These are phyloP conservation scores for Schoenoplectus triqueter DNA, from an alignment of 202 grass and related monocot genomes.

Conservation along the genomic window DNA sequence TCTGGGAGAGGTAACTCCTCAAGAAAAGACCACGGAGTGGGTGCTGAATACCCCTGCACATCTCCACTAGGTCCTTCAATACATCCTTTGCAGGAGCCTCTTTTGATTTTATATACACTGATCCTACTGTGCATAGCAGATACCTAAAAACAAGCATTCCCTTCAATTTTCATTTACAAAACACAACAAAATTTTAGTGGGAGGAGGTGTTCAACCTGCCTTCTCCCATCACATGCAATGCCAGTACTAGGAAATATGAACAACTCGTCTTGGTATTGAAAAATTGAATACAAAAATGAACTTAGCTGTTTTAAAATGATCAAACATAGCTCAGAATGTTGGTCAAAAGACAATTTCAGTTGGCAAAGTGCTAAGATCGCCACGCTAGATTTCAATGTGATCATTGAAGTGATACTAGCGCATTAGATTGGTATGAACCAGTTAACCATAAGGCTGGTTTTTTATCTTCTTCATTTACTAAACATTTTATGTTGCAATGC, in stretches of 20 bases:
- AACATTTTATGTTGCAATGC: neutral
- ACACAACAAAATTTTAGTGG: neutral
- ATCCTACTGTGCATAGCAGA: conserved; percentile 96
- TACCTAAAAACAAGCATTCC: conserved; percentile 50
- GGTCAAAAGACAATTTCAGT: neutral
- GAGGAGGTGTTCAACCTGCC: conserved; percentile 4
- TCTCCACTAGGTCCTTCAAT: conserved; percentile 98
- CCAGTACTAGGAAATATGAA: neutral
- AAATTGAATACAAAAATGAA: neutral
- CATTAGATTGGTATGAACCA: neutral
- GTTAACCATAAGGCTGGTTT: neutral
- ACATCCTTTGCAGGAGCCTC: conserved; percentile 98
- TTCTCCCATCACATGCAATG: neutral
- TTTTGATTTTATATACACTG: conserved; percentile 98
- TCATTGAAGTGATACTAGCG: neutral
- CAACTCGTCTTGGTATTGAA: neutral
- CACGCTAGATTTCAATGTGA: conserved; percentile 16
- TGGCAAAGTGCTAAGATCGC: neutral
- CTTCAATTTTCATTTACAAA: conserved; percentile 13
- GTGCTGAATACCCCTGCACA: conserved; percentile 96
- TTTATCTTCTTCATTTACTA: conserved; percentile 10
- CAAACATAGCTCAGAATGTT: conserved; percentile 10
- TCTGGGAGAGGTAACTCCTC: conserved; percentile 96
- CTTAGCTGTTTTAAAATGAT: conserved; percentile 6
- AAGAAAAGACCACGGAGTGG: conserved; percentile 96